phyloP scores from a whole-genome alignment of 768 basidiomycete genomes.

The Tulasnella sp. region DNA sequence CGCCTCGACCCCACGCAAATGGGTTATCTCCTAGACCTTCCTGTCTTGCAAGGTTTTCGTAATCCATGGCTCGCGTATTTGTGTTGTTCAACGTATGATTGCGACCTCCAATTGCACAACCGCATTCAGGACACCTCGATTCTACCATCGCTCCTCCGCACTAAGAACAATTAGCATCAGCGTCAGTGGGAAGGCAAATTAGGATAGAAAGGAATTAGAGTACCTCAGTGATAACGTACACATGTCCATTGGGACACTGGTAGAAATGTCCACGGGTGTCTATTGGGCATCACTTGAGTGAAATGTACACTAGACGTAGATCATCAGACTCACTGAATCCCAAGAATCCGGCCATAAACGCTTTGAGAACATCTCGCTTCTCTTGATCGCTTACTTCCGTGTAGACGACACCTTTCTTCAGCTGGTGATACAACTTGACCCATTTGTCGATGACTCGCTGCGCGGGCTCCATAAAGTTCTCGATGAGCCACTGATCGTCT shows the following conservation, averaged over 20 bases:
- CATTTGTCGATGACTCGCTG: constrained; percentile 48
- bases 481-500: constrained; percentile 43
- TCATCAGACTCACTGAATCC: background rate
- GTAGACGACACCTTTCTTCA: constrained; percentile 43
- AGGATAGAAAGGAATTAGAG: background rate
- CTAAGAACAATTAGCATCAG: background rate
- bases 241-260: constrained; percentile 33
- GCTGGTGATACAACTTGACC: constrained; percentile 42
- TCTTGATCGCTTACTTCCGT: constrained; percentile 54
- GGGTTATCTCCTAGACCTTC: constrained; percentile 13
- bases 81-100: constrained; percentile 26
- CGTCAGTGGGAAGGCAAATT: background rate
- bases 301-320: no score
- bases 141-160: constrained; percentile 30
- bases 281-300: background rate
- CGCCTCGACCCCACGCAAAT: constrained; percentile 7
- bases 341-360: constrained; percentile 36
- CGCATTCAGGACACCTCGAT: constrained; percentile 33
- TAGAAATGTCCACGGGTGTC: constrained; percentile 24
- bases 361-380: constrained; percentile 49
- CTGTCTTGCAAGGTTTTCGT: constrained; percentile 2
- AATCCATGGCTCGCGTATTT: constrained; percentile 31
- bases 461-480: constrained; percentile 45
- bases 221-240: constrained; percentile 33
- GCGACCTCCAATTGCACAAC: constrained; percentile 32